Evolutionary conservation across 73 alveolate genomes (phyloP), one percentile per base, ranked within the genome.

Genomic region (Tetrahymena thermophila): DNA sequence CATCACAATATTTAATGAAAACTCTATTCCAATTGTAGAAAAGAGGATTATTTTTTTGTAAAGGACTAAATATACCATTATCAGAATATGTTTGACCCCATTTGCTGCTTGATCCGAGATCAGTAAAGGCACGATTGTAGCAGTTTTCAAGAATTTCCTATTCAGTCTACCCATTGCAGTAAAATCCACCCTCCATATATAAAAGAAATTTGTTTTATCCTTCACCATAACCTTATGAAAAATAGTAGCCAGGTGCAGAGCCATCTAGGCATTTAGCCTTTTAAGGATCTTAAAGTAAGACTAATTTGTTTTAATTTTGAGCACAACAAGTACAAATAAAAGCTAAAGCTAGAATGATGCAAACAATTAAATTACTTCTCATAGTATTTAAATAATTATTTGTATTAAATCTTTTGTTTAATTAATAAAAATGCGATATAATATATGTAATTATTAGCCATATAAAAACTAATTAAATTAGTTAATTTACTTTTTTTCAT

Each of bases 1-100:
- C 97, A 95, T 95, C 97, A 21, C 97, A 95, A 95, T 95, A 95
- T 35, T 43, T 95, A 34, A 95, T 93, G 84, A 85, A 89, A 71
- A 95, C 56, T 19, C 94, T 89, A 55, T 95, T 95, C 97, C 97
- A 95, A 58, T 95, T 95, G 85, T 95, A 95, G 44, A 95, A 95
- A 15, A 43, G 83, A 19, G 93, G 93, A 85, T 94, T 94, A 3
- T 85, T 44, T n/a, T 38, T 50, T 43, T 94, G 25, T 34, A 38
- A 71, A 17, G 95, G 57, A 84, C 38, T 84, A 34, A 94, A 94
- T 23, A 94, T 40, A 17, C 96, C 96, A 28, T 31, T 89, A 71
- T 71, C 37, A 0, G 9, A 3, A 71, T 71, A 71, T 0, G 89
- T 28, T 31, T 71, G 4, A 31, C 42, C n/a, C 89, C 89, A 71